Evolutionary conservation across 1,139 yeast genomes (phyloP).

Genomic region (Suhomyces panamericanus): DNA sequence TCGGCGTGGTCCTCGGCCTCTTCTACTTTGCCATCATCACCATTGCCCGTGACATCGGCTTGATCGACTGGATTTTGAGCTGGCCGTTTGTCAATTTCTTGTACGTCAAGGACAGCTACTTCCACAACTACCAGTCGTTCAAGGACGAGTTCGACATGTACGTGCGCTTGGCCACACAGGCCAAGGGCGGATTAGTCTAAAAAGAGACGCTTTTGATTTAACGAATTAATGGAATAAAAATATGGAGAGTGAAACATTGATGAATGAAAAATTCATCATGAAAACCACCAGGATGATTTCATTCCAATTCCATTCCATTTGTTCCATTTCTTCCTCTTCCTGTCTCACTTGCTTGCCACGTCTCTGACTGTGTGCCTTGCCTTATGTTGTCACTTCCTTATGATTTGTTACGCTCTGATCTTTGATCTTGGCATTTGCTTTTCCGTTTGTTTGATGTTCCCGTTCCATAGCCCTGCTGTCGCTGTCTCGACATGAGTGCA

Average conservation of each 20-base stretch:
- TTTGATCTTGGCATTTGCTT: no score
- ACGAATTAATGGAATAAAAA: no score
- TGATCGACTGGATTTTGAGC: constrained; percentile 56
- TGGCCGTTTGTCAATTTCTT: constrained; percentile 49
- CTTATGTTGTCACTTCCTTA: no score
- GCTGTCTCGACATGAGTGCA: neutral
- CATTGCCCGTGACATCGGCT: constrained; percentile 56
- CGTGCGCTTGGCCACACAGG: constrained; percentile 10
- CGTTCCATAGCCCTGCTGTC: neutral
- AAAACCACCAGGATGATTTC: no score
- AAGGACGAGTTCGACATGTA: constrained; percentile 35
- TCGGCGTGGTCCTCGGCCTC: constrained; percentile 63
- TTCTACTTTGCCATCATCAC: constrained; percentile 56
- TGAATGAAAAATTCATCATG: no score
- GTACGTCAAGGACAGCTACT: constrained; percentile 59
- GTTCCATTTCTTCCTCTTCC: neutral
- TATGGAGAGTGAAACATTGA: no score
- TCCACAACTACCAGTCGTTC: constrained; percentile 42
- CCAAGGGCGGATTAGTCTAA: constrained; percentile 5
- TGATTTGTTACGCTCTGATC: no score
- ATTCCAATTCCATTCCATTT: no score
- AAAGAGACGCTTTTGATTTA: no score
- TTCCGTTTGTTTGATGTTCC: neutral
- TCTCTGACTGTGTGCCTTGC: no score
- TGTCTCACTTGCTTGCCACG: neutral